phyloP scores from a whole-genome alignment of 257 asterid genomes.

The Agastache rugosa region DNA sequence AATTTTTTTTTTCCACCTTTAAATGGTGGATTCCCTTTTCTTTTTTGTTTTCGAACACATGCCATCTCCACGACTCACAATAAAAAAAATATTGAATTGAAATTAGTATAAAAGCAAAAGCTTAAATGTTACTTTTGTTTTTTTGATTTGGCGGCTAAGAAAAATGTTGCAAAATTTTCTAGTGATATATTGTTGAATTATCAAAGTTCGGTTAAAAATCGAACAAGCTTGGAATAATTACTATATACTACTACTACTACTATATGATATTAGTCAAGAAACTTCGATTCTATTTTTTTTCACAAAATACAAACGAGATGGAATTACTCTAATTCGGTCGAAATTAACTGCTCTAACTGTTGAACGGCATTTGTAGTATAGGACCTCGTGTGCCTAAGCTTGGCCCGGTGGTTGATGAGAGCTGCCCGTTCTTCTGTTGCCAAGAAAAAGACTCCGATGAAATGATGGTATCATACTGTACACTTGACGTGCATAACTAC shows the following conservation, averaged over 20 bases:
- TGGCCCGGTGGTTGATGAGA: slow-evolving; percentile 71
- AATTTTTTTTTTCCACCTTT: slow-evolving; percentile 47
- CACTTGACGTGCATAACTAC: background rate
- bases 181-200: no score
- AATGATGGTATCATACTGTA: background rate
- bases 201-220: background rate
- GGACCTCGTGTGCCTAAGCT: slow-evolving; percentile 40
- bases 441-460: background rate
- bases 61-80: slow-evolving; percentile 39
- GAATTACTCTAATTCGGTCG: slow-evolving; percentile 11
- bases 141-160: slow-evolving; percentile 37
- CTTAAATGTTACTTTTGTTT: slow-evolving; percentile 6
- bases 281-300: slow-evolving; percentile 33
- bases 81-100: background rate
- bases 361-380: background rate
- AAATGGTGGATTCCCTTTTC: slow-evolving; percentile 57
- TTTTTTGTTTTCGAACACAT: slow-evolving; percentile 48
- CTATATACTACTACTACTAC: no score
- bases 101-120: slow-evolving; percentile 15
- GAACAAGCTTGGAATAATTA: background rate
- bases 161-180: no score
- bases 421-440: slow-evolving; percentile 70
- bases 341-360: background rate
- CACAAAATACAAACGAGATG: slow-evolving; percentile 40
- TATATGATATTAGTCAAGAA: slow-evolving; percentile 36